Evolutionary conservation across 148 eudicot genomes (phyloP), one percentile per base, ranked within the genome.

Genomic region (Drosera capensis): DNA sequence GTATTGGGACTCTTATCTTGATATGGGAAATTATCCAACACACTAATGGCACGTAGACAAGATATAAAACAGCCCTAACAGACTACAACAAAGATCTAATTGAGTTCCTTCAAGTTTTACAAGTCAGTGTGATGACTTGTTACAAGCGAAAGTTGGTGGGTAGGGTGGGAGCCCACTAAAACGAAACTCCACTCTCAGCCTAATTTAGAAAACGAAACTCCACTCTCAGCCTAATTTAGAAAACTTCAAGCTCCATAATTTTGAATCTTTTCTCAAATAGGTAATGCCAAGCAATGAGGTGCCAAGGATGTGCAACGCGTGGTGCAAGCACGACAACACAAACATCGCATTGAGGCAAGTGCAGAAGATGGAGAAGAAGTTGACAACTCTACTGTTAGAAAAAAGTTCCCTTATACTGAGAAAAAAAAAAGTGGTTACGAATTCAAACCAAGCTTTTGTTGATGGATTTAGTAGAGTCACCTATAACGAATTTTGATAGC

Each of bases 111-210:
- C n/a, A n/a, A n/a, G n/a, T n/a, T n/a, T n/a, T n/a, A n/a, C n/a
- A n/a, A n/a, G n/a, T n/a, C n/a, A n/a, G n/a, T n/a, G n/a, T n/a
- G n/a, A n/a, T n/a, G n/a, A n/a, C n/a, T n/a, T n/a, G n/a, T n/a
- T n/a, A n/a, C n/a, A n/a, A n/a, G n/a, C n/a, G n/a, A n/a, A 48
- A 60, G 57, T 59, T 73, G 64, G 78, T 71, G 75, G 68, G 48
- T 52, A 62, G 49, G 58, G 76, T 69, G 72, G 71, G 70, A 63
- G 52, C 54, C 72, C 75, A 68, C 68, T 57, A n/a, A n/a, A n/a
- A n/a, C n/a, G n/a, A n/a, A n/a, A n/a, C n/a, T n/a, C n/a, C n/a
- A n/a, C n/a, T 16, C 46, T 68, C 51, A 48, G 60, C 59, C 38
- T 59, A 50, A 24, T 25, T 18, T 16, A 12, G 4, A 7, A 45